These are phyloP conservation scores for Sporothrix variecibatus DNA, from an alignment of 2,329 filamentous ascomycete genomes.

Conservation along the genomic window DNA sequence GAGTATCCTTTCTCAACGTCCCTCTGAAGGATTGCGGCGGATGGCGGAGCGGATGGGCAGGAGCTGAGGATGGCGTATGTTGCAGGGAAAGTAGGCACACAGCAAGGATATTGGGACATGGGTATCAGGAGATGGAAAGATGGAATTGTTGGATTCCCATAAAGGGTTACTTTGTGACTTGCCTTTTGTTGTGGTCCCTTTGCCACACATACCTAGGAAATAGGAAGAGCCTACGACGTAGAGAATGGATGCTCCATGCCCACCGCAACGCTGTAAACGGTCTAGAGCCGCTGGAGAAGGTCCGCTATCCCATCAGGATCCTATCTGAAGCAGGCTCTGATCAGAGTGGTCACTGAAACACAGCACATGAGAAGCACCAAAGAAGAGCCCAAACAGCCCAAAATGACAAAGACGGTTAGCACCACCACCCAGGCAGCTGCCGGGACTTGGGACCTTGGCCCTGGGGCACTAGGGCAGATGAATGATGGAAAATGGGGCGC, in stretches of 20 bases:
- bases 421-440: neutral
- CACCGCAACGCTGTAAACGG: slow-evolving; percentile 16
- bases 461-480: neutral
- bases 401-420: slow-evolving; percentile 9
- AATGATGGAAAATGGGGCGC: neutral
- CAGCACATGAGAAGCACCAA: neutral
- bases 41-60: neutral
- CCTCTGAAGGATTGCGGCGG: neutral
- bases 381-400: neutral
- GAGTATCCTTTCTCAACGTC: neutral
- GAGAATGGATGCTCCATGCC: neutral
- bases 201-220: neutral
- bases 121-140: neutral
- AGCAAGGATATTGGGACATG: neutral
- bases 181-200: neutral
- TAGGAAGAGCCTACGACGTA: too few species aligned
- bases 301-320: neutral
- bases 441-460: slow-evolving; percentile 5
- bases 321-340: neutral
- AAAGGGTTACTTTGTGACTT: neutral
- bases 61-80: neutral
- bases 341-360: neutral
- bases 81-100: neutral
- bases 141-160: slow-evolving; percentile 1
- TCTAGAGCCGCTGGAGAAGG: neutral